Evolutionary conservation across 1,139 yeast genomes (phyloP), one percentile per base, ranked within the genome.

Genomic region (Ogataea hybrid): DNA sequence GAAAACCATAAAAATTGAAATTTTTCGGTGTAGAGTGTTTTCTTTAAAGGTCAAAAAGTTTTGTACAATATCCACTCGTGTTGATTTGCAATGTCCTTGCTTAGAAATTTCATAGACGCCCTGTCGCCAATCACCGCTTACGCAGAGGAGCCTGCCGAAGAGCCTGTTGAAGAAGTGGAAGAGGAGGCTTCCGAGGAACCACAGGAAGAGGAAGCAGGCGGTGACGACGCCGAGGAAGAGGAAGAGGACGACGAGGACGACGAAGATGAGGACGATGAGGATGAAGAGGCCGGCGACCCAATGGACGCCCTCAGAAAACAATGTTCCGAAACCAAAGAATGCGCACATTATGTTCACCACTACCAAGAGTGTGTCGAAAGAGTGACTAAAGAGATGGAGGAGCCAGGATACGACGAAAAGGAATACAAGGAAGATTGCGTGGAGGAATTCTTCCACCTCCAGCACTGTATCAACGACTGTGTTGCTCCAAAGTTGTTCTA

Each of bases 391-490:
- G 95, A 82, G 61, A 77, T 75, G 73, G 85, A 87, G 70, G 90
- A 87, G 61, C 84, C 79, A 54, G 95, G 72, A 52, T 89, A 90
- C 65, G 96, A 71, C 28, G 81, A 83, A 44, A 76, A 76, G 61
- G 81, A 74, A n/a, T 76, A 87, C 75, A 89, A 90, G 71, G 97
- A 90, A 73, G 96, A 90, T 70, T 92, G 98, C 75, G 84, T 90
- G 52, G 97, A 92, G 70, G 98, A 92, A 71, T 92, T 84, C 71
- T 90, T 90, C 90, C 97, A 92, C 71, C 77, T 89, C 65, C 87
- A 87, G 68, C 97, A 92, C 69, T 88, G 95, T 74, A 63, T 90
- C 62, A 88, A 87, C 69, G 92, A 85, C 65, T 83, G 96, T 73
- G 89, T 87, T 62, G 92, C 96, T 49, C 96, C 96, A 69, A 83